Base-by-base conservation (phyloP, 2,329 filamentous ascomycete species). In the Aspergillus glaucus region DNA sequence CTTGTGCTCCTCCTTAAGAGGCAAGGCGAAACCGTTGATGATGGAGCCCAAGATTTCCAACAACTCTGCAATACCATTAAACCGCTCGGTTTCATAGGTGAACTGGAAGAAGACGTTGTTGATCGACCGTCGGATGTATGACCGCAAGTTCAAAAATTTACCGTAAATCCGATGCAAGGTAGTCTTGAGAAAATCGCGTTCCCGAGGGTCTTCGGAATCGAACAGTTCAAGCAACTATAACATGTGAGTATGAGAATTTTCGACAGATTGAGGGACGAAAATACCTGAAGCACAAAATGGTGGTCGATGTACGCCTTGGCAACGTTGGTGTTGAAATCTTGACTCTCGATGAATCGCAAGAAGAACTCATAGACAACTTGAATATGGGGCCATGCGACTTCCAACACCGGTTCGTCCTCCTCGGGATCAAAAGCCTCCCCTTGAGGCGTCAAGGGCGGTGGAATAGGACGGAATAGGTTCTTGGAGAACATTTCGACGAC, bases 91-190 rank as follows among this genome's bases (percentile, higher is more conserved):
- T 72, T 98, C 93, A 68, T 98, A 98, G 52, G 90, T 91, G 70
- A 98, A 98, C 67, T 98, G 93, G 79, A 98, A 98, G 75, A 98
- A 98, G 61, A 98, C 93, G 64, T 98, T 97, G 81, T 98, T 98
- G 79, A 98, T 98, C 49, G 93, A 98, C 62, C 93, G 84, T 65
- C 93, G 82, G 65, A 98, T 98, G 70, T 95, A 98, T 26, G 93
- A 97, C 52, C 93, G 86, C 54, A 98, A 79, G 69, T 98, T 98
- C 61, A 98, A 80, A 73, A 98, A 98, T 75, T 98, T 98, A 64
- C 93, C 93, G 66, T 98, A 98, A 66, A 98, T 98, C 54, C 93
- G 84, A 72, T 98, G 93, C 48, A 98, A 78, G 0, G 93, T 98
- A 0, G 93, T 98, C 78, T 98, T 98, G 57, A 98, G 77, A 69